Evolutionary conservation across 2,329 filamentous ascomycete genomes (phyloP).

Genomic region (Parascedosporium putredinis): DNA sequence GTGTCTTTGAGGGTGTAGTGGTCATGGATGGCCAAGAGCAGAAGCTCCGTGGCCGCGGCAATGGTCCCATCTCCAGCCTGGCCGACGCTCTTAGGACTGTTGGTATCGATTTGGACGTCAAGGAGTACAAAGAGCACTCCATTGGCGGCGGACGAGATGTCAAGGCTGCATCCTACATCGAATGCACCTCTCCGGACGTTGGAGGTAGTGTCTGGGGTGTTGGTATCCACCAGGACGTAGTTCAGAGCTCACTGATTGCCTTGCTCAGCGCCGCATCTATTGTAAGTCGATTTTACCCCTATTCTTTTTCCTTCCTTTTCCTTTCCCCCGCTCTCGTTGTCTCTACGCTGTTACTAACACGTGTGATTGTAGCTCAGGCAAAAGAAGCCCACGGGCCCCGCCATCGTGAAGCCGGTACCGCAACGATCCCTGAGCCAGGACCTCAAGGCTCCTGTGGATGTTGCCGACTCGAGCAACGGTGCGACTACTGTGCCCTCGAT

Average conservation of each 20-base stretch:
- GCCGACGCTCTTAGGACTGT: conserved; percentile 69
- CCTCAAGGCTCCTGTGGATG: background rate
- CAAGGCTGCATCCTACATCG: conserved; percentile 92
- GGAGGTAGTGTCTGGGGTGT: conserved; percentile 78
- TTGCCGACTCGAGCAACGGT: background rate
- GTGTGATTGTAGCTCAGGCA: background rate
- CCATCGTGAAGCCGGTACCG: background rate
- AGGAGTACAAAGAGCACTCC: background rate
- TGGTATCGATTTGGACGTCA: conserved; percentile 73
- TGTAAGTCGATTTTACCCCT: too few relatives aligned
- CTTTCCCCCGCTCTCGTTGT: background rate
- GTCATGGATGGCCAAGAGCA: conserved; percentile 73
- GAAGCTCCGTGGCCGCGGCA: conserved; percentile 68
- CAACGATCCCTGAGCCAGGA: background rate
- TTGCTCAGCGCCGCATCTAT: conserved; percentile 76
- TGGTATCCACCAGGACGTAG: conserved; percentile 84
- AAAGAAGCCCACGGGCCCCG: background rate
- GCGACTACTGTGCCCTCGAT: background rate
- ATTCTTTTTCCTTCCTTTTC: too few relatives aligned
- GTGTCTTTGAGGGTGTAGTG: conserved; percentile 77
- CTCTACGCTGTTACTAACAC: background rate
- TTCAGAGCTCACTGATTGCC: conserved; percentile 79
- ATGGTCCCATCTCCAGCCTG: conserved; percentile 82
- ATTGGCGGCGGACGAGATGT: conserved; percentile 59
- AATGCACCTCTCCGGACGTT: conserved; percentile 62